A percentile compares a stretch with the other conserved stretches of the same genome.
These are phyloP conservation scores for Aegle marmelos DNA, from an alignment of 345 rosid species.

Conservation along the genomic window DNA sequence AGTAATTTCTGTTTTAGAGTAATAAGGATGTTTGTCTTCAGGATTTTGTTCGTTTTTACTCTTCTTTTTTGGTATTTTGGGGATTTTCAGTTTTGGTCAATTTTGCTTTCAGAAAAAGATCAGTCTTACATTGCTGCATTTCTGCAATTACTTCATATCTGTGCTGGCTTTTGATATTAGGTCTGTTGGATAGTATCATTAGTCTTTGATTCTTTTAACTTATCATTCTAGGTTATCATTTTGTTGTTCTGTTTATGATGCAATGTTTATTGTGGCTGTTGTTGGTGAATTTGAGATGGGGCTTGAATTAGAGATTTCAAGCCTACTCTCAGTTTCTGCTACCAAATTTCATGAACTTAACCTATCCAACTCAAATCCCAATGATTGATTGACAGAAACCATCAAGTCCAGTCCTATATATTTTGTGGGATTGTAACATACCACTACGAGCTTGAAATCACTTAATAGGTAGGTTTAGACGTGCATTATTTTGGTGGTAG, in stretches of 20 bases:
- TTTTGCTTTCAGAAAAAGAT: not conserved
- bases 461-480: not conserved
- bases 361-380: not conserved
- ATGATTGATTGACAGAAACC: not conserved
- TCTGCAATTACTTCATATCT: not conserved
- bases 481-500: not conserved
- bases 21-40: not conserved
- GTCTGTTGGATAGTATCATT: not conserved
- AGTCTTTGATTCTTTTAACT: not conserved
- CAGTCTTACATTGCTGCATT: not conserved
- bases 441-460: not conserved
- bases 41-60: constrained; percentile 1
- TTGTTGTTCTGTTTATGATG: not conserved
- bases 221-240: not conserved
- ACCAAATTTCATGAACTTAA: not conserved
- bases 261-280: not conserved
- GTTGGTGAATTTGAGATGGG: not conserved
- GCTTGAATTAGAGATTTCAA: not conserved
- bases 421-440: not conserved
- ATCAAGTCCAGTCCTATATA: not conserved
- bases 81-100: not conserved
- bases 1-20: not conserved
- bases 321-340: not conserved
- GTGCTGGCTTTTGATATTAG: not conserved
- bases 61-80: not conserved